Conservation (phyloP, 2,329 filamentous ascomycete genomes). For the Alternaria rosae region DNA sequence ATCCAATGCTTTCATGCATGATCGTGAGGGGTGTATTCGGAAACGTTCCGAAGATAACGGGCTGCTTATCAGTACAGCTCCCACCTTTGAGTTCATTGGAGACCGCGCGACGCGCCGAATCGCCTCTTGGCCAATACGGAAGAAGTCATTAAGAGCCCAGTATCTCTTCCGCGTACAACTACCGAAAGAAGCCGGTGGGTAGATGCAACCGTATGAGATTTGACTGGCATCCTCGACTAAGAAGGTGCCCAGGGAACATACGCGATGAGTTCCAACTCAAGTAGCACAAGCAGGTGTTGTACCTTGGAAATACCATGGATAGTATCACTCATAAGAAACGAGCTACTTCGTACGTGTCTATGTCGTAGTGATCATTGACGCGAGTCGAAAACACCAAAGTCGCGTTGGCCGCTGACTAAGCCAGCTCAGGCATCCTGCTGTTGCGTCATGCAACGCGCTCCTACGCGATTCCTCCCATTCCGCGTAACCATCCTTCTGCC, state of each 20-base stretch:
- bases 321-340: not conserved
- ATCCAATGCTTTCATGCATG: constrained; percentile 6
- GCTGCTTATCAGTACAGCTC: constrained; percentile 15
- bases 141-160: not conserved
- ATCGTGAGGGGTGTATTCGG: constrained; percentile 19
- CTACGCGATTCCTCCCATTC: not conserved
- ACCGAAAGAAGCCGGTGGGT: not conserved
- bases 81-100: constrained; percentile 5
- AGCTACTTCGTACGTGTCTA: not conserved
- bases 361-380: not conserved
- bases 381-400: not conserved
- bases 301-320: not conserved
- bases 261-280: no score
- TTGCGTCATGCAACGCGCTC: not conserved
- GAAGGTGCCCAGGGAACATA: not conserved
- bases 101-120: not conserved
- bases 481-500: constrained; percentile 2
- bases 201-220: not conserved
- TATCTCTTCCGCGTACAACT: not conserved
- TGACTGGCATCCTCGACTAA: not conserved
- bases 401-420: not conserved
- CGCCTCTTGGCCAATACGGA: not conserved
- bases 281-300: not conserved
- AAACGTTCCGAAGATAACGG: constrained; percentile 21
- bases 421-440: not conserved